Evolutionary conservation across 106 monocot species (phyloP), one percentile per base, ranked within the genome.

Genomic region (Triglochin maritima): DNA sequence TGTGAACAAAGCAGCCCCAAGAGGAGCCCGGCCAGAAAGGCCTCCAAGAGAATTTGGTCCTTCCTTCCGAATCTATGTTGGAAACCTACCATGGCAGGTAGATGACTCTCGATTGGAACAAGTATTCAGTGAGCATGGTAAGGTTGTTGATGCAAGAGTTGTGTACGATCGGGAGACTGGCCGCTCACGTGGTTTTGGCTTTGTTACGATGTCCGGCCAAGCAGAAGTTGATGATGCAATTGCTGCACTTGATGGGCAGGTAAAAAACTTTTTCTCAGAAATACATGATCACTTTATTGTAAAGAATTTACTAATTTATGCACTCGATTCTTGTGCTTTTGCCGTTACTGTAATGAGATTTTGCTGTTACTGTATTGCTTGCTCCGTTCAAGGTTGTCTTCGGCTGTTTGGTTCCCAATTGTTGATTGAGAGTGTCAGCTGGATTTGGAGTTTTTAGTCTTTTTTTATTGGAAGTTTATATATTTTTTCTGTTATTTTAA

Each of bases 171-270:
- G 90, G 57, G 96, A 96, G 62, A 71, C 85, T 50, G 90, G 90
- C 4, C 85, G 96, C 16, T 96, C 90, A 9, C 83, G 90, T 50
- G 90, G 96, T 6, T 96, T 96, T 75, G 96, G 87, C 10, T 96
- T 96, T 47, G 87, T 96, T 7, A 78, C 87, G 17, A 96, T 96
- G 96, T 74, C 81, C 5, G 68, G 90, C 46, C 65, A 79, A 51
- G 64, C 61, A 9, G 96, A 88, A 53, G n/a, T 80, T 42, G 85
- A 96, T 47, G 90, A 86, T 78, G 96, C 95, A 68, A 86, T 96
- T 74, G 83, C 90, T 54, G 87, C 79, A 60, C 95, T 96, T 74
- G 96, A 96, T 75, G 96, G 96, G 60, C 77, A 86, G 85, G 96
- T 96, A 7, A 41, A 73, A 62, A 42, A n/a, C 3, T 9, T 50